phyloP scores from a whole-genome alignment of 1,284 basidiomycete genomes.

The Anthracocystis walkeri region DNA sequence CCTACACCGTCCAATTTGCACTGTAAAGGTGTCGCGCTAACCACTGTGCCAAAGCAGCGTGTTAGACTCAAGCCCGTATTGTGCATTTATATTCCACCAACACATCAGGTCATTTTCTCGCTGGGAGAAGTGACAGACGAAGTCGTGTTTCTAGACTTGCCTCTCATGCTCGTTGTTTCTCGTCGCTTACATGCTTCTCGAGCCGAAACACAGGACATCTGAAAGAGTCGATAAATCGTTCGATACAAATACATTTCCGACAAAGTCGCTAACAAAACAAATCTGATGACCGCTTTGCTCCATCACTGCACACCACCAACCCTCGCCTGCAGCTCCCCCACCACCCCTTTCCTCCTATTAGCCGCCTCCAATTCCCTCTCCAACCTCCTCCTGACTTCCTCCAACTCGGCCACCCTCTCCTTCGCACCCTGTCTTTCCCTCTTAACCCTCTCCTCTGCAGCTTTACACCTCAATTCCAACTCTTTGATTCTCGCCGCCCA shows the following conservation, averaged over 20 bases:
- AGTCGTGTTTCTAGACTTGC: too few relatives aligned
- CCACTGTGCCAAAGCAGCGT: slow-evolving; percentile 38
- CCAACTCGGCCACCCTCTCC: slow-evolving; percentile 75
- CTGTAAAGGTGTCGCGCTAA: slow-evolving; percentile 31
- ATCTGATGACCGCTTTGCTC: too few relatives aligned
- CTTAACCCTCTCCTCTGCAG: slow-evolving; percentile 93
- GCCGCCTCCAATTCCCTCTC: slow-evolving; percentile 52
- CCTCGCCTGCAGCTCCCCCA: slow-evolving; percentile 49
- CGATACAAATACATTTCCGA: too few relatives aligned
- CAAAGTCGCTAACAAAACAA: too few relatives aligned
- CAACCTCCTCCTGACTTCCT: slow-evolving; percentile 36
- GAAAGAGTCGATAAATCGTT: too few relatives aligned
- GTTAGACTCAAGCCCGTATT: neutral
- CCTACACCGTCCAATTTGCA: slow-evolving; percentile 16
- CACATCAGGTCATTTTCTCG: too few relatives aligned
- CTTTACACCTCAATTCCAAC: slow-evolving; percentile 84
- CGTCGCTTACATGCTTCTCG: too few relatives aligned
- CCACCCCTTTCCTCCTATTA: slow-evolving; percentile 29
- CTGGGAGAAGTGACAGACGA: too few relatives aligned
- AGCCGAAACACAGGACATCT: too few relatives aligned
- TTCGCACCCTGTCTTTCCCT: slow-evolving; percentile 93
- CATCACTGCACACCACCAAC: slow-evolving; percentile 17
- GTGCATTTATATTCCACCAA: neutral
- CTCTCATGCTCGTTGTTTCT: neutral
- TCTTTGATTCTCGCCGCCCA: slow-evolving; percentile 71